These are phyloP conservation scores for Podospora pseudoanserina DNA, from an alignment of 495 filamentous ascomycete species.

Conservation along the genomic window DNA sequence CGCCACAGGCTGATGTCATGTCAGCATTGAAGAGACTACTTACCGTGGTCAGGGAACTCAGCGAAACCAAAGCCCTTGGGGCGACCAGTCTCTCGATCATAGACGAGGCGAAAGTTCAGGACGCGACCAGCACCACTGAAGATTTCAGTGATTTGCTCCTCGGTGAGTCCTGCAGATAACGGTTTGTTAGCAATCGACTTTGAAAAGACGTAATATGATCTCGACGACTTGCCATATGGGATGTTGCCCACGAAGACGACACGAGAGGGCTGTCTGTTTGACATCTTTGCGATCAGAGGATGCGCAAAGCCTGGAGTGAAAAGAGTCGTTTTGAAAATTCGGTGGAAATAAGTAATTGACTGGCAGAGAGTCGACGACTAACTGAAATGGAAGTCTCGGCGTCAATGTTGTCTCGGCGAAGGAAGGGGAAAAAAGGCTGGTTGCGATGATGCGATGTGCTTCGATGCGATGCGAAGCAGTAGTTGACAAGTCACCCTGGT, in stretches of 20 bases:
- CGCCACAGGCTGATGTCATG: background rate
- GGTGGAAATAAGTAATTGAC: background rate
- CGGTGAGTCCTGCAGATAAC: constrained; percentile 65
- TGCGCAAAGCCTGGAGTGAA: background rate
- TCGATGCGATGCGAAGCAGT: background rate
- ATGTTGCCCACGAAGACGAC: constrained; percentile 84
- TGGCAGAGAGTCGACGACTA: background rate
- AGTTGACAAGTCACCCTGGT: background rate
- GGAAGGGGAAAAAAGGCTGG: background rate
- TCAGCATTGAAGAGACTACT: constrained; percentile 9
- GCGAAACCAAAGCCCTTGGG: constrained; percentile 97
- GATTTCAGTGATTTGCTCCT: constrained; percentile 90
- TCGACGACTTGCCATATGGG: constrained; percentile 54
- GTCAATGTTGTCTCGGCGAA: background rate
- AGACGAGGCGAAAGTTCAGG: constrained; percentile 88
- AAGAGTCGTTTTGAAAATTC: background rate
- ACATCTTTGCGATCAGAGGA: constrained; percentile 38
- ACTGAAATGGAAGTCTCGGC: background rate
- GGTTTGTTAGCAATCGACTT: constrained; percentile 1
- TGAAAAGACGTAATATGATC: background rate
- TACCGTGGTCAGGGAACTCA: constrained; percentile 77
- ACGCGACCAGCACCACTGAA: constrained; percentile 85
- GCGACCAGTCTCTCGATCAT: constrained; percentile 90
- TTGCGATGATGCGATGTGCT: background rate
- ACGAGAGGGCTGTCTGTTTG: constrained; percentile 48